Base-by-base conservation (phyloP, 2,329 filamentous ascomycete species). In the Aspergillus latus region DNA sequence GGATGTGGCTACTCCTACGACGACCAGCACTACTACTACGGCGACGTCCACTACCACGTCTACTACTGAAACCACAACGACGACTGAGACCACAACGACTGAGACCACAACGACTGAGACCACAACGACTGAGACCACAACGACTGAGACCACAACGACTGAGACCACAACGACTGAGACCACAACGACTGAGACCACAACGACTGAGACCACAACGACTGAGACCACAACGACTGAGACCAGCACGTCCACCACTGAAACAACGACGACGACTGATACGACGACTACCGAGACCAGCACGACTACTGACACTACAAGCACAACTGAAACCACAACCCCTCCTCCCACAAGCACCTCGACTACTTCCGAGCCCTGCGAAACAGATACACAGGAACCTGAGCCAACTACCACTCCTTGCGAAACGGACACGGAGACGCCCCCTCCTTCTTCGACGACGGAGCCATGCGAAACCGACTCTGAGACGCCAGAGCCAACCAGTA, bases 1-100 rank as follows among this genome's bases (percentile, higher is more conserved):
- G 11, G 51, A 45, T 52, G 40, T 52, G 7, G 34, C 55, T 5
- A 53, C 49, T 2, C 29, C 55, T 26, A 57, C 55, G 2, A 52
- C 49, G 2, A 57, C 54, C 7, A 52, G 49, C 2, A 53, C 49
- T 4, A 15, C 49, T 3, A 37, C 49, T 4, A 48, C 49, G 3
- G 29, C 43, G 9, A 36, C 37, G 21, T 42, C 48, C 8, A 50
- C 48, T 16, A 40, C n/a, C 39, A 50, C 48, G 6, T 42, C 48
- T 42, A 29, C 36, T 5, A 42, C 37, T 13, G 34, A 13, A 8
- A 39, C 47, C 6, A 39, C 47, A 5, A 40, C 47, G 6, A 30
- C 21, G 6, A 36, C n/a, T 21, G 45, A 48, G 15, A 34, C 30
- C 15, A 16, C 32, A 5, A 15, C 34, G 9, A 48, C 29, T 10